These are phyloP conservation scores for Trichoderma guizhouense DNA, from an alignment of 2,329 filamentous ascomycete species.

Conservation along the genomic window DNA sequence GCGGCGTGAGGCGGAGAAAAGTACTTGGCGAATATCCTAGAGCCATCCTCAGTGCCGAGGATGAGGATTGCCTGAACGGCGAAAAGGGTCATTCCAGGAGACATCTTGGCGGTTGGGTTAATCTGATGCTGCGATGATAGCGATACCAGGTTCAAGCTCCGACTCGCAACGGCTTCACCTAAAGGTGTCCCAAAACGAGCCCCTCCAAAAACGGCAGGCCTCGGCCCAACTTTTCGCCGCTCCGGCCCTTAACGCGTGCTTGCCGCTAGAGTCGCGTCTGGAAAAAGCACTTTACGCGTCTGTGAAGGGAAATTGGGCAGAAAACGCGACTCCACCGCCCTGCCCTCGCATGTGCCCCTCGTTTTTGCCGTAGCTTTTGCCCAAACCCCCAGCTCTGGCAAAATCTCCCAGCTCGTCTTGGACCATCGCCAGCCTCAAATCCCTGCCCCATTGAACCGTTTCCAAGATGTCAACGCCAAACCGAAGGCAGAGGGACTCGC, in stretches of 20 bases:
- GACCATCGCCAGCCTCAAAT: conserved; percentile 20
- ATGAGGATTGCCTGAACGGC: conserved; percentile 75
- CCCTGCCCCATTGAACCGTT: neutral
- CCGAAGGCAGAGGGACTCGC: conserved; percentile 51
- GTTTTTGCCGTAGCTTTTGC: conserved; percentile 20
- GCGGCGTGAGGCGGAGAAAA: conserved; percentile 62
- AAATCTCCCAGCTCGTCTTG: neutral
- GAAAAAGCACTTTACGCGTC: conserved; percentile 43
- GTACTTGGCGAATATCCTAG: conserved; percentile 92
- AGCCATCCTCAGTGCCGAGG: conserved; percentile 81
- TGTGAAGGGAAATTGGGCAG: conserved; percentile 6
- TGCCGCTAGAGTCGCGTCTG: conserved; percentile 20
- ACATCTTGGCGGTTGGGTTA: conserved; percentile 48
- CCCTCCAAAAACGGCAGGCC: conserved; percentile 29
- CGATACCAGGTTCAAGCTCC: conserved; percentile 7
- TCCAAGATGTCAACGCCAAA: conserved; percentile 43
- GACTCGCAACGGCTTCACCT: neutral
- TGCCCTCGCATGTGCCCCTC: conserved; percentile 23
- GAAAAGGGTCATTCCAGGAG: conserved; percentile 71
- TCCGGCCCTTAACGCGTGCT: conserved; percentile 21
- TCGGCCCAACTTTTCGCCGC: conserved; percentile 34
- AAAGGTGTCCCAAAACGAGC: conserved; percentile 23
- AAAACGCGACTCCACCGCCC: conserved; percentile 25
- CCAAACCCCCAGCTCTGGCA: conserved; percentile 4
- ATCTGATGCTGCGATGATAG: conserved; percentile 1